phyloP scores from a whole-genome alignment of 768 basidiomycete species.

The Lyophyllum semitale region DNA sequence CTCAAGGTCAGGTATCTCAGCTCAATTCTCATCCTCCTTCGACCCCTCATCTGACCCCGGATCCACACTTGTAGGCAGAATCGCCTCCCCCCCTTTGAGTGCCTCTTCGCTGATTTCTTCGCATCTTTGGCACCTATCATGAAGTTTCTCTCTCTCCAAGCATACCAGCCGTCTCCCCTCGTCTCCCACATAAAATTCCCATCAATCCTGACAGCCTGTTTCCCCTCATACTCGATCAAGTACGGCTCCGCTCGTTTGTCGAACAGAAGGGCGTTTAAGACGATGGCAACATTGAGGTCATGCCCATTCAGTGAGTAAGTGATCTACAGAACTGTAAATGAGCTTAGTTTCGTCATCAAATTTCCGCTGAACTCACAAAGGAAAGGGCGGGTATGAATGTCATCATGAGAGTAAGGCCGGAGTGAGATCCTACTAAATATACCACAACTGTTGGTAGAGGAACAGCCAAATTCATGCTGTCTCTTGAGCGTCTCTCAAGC shows the following conservation, averaged over 20 bases:
- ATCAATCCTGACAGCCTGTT: constrained; percentile 47
- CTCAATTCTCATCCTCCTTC: constrained; percentile 42
- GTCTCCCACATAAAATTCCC: constrained; percentile 58
- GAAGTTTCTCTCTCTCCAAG: constrained; percentile 12
- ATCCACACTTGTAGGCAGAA: too few species aligned
- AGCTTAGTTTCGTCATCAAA: not conserved
- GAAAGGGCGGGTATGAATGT: constrained; percentile 54
- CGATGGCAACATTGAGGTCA: constrained; percentile 49
- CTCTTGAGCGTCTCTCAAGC: constrained; percentile 37
- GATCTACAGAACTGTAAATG: constrained; percentile 39
- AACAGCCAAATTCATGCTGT: constrained; percentile 33
- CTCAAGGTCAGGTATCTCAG: constrained; percentile 46
- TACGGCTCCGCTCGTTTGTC: constrained; percentile 56
- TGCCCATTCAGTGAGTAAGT: constrained; percentile 66
- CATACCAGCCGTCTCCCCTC: too few species aligned
- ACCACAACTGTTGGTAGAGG: too few species aligned
- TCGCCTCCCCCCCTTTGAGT: constrained; percentile 16
- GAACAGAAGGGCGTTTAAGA: constrained; percentile 55
- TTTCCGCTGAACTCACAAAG: constrained; percentile 44
- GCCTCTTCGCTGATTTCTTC: constrained; percentile 9
- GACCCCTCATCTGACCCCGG: constrained; percentile 8
- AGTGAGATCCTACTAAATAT: constrained; percentile 29
- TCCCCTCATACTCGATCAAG: constrained; percentile 36
- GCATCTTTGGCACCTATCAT: constrained; percentile 12
- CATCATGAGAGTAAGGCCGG: constrained; percentile 43